Evolutionary conservation across 2,329 filamentous ascomycete genomes (phyloP), one percentile per base, ranked within the genome.

Genomic region (Aspergillus glaucus): DNA sequence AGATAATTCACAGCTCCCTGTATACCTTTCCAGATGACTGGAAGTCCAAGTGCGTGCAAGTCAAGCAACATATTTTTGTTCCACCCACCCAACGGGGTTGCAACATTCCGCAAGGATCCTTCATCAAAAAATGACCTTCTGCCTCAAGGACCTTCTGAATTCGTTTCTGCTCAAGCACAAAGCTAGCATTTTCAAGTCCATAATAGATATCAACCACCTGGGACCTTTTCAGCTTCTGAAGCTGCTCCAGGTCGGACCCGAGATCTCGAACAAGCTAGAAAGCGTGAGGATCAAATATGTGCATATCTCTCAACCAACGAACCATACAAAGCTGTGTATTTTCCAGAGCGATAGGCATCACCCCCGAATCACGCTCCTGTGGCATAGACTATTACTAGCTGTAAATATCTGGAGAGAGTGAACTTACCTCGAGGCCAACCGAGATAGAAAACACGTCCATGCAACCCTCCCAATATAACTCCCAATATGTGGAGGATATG

Each of bases 81-180:
- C 48, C 41, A 50, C 17, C 12, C 9, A 32, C 36, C 17, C 21
- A 46, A 40, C n/a, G 43, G 37, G 44, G 14, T 37, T 28, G 26
- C 12, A 95, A 68, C 91, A 96, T 66, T 79, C 95, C 10, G 40
- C 40, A 42, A 42, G 40, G 40, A 22, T 42, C 19, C 19, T 42
- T n/a, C 24, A 22, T 42, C 12, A 19, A 6, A 42, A 42, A 19
- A 43, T 8, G 22, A 43, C 30, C 22, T 43, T 43, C 21, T 2
- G 41, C 19, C 5, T 43, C 41, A 26, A 43, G 41, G 22, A 43
- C 22, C 41, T 15, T 43, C 41, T 43, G 41, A 30, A 43, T 43
- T 43, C 22, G 22, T 43, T 43, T 28, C 22, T 43, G 12, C 26
- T 43, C 41, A 14, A 43, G 41, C 22, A 43, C 22, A 30, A 43